Base-by-base conservation (phyloP, 140 eudicot genomes). In the Senecio squalidus region DNA sequence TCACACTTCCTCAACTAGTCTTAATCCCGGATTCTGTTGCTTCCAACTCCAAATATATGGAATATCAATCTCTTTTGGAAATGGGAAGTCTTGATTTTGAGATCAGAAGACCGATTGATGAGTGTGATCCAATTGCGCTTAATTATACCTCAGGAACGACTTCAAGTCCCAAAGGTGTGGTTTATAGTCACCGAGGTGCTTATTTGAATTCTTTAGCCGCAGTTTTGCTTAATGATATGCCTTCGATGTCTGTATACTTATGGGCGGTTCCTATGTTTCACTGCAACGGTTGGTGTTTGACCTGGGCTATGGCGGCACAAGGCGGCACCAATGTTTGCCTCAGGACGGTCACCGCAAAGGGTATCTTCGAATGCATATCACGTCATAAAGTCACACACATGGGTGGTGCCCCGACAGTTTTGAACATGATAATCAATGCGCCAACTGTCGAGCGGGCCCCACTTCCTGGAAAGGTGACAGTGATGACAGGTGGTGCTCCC, bases 221-320 rank as follows among this genome's bases (percentile, higher is more conserved):
- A 15, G 59, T 33, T 41, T 62, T 83, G 51, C 74, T 74, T 1
- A 76, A 67, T 55, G 93, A 83, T 5, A 83, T 83, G 84, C 57
- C 72, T 4, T 65, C 86, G 2, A 76, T 76, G 86, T 65, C 81
- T 21, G 78, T 83, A 36, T 83, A 83, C 74, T 56, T 83, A 50
- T 83, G 93, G 93, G 58, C 80, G 4, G 70, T 80, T 26, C 87
- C 93, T 4, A 83, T 83, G 93, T 83, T 83, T 62, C 93, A 83
- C 63, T 83, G 93, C 76, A 83, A 83, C 38, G 93, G 93, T 25
- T 83, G 93, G 93, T 76, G 84, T 47, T 39, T 80, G 5, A 67
- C 93, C 0, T 83, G 93, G 93, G 84, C 69, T 2, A 64, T 66
- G 68, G 93, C 93, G 11, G 93, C 84, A 1, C 87, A 73, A 31